Evolutionary conservation across 225 moss, liverwort and hornwort species (phyloP), one percentile per base, ranked within the genome.

Genomic region (Marchantia polymorpha): DNA sequence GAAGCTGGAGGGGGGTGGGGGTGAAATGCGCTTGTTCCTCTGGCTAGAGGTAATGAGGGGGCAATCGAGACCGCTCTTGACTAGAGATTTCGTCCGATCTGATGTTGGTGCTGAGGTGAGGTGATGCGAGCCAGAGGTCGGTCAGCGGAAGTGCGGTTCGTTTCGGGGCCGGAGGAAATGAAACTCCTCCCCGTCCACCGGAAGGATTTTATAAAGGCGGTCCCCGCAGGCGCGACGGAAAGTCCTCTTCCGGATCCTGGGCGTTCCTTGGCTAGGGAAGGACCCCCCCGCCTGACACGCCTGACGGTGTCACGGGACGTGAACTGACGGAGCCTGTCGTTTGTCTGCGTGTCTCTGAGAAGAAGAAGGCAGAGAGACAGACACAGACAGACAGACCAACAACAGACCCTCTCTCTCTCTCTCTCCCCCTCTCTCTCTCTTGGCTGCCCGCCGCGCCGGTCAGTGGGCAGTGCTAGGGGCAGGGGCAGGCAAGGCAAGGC

Each of bases 341-440:
- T 23, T 73, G 73, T 73, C 73, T 73, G 73, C 75, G 75, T 75
- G 75, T 75, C 75, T 60, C 74, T 74, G 74, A 10, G 23, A 14
- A 54, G 74, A 53, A 55, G 31, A 69, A 46, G 74, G 53, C 75
- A 75, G 75, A 29, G 30, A 39, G 56, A 75, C 56, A 58, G 75
- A 31, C 56, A 55, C 74, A 54, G 74, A 74, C 54, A 53, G 74
- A 39, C 68, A 74, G 74, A 60, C 74, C 74, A 74, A 53, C 74
- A 53, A 72, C 73, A 52, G 73, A 52, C 73, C n/a, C 10, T 53
- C 52, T 66, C 66, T 25, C 26, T 52, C 46, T 14, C 11, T 2
- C 47, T 0, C 56, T 23, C 23, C 25, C 73, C 26, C 14, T 22
- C 71, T 71, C 71, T 48, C 50, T 51, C 71, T 71, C n/a, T 51